These are phyloP conservation scores for Glonium stellatum DNA, from an alignment of 495 filamentous ascomycete species.

Conservation along the genomic window DNA sequence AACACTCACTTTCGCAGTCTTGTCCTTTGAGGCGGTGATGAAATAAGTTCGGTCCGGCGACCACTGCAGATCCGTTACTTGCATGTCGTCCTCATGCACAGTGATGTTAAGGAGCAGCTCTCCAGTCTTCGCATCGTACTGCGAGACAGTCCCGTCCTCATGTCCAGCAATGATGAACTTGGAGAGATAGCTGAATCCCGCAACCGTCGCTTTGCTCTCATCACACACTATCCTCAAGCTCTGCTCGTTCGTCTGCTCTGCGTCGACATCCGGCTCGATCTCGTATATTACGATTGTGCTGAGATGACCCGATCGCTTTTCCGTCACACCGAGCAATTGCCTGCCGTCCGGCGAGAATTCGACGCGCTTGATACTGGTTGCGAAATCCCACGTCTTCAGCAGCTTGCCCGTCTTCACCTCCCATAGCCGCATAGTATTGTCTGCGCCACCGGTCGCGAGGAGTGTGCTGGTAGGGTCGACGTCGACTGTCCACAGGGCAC, in stretches of 20 bases:
- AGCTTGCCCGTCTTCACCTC: conserved; percentile 88
- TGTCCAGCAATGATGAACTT: conserved; percentile 96
- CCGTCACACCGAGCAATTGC: conserved; percentile 83
- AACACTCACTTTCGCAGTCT: conserved; percentile 72
- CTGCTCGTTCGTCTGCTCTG: conserved; percentile 77
- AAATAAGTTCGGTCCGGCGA: conserved; percentile 90
- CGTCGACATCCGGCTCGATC: conserved; percentile 69
- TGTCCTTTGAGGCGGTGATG: conserved; percentile 96
- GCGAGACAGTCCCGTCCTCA: conserved; percentile 88
- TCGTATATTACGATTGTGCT: conserved; percentile 89
- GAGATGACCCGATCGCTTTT: conserved; percentile 93
- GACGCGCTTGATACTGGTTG: conserved; percentile 89
- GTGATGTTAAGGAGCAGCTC: conserved; percentile 71
- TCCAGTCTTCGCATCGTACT: conserved; percentile 91
- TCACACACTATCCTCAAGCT: conserved; percentile 78
- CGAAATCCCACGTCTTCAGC: conserved; percentile 95
- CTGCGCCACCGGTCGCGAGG: conserved; percentile 89
- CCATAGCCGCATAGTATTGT: conserved; percentile 97
- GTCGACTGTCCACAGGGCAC: conserved; percentile 97
- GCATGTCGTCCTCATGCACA: conserved; percentile 73
- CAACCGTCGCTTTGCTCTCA: conserved; percentile 93
- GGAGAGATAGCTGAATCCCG: conserved; percentile 84
- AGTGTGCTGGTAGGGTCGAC: conserved; percentile 90
- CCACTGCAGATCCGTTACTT: conserved; percentile 93
- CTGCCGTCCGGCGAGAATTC: conserved; percentile 92